Evolutionary conservation across 2,329 filamentous ascomycete genomes (phyloP).

Genomic region (Aureobasidium mangrovei): DNA sequence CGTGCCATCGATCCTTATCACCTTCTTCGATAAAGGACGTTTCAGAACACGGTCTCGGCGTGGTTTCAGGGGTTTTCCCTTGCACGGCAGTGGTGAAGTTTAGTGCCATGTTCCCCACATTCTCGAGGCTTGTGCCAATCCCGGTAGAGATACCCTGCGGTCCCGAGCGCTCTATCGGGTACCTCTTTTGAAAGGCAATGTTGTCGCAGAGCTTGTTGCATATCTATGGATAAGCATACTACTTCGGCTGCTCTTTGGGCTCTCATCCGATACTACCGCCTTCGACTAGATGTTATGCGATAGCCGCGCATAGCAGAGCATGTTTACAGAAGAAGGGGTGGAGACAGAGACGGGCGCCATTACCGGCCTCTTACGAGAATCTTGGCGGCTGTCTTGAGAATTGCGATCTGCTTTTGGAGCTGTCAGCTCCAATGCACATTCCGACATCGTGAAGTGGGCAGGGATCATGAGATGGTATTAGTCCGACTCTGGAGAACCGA

Average conservation of each 20-base stretch:
- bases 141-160: background rate
- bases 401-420: slow-evolving; percentile 8
- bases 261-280: too few relatives aligned
- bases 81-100: slow-evolving; percentile 5
- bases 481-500: too few relatives aligned
- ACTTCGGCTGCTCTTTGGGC: too few relatives aligned
- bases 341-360: background rate
- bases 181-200: background rate
- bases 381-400: slow-evolving; percentile 3
- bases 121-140: slow-evolving; percentile 1
- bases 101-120: slow-evolving; percentile 9
- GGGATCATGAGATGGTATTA: too few relatives aligned
- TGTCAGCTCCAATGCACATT: background rate
- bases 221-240: too few relatives aligned
- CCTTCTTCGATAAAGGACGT: background rate
- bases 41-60: slow-evolving; percentile 5
- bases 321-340: too few relatives aligned
- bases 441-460: too few relatives aligned
- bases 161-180: background rate
- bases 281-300: too few relatives aligned
- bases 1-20: background rate
- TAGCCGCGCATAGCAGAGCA: too few relatives aligned
- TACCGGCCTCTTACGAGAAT: background rate
- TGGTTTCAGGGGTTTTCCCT: slow-evolving; percentile 6
- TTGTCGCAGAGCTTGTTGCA: background rate